Evolutionary conservation across 331 rosid species (phyloP), one percentile per base, ranked within the genome.

Genomic region (Quercus lobata): DNA sequence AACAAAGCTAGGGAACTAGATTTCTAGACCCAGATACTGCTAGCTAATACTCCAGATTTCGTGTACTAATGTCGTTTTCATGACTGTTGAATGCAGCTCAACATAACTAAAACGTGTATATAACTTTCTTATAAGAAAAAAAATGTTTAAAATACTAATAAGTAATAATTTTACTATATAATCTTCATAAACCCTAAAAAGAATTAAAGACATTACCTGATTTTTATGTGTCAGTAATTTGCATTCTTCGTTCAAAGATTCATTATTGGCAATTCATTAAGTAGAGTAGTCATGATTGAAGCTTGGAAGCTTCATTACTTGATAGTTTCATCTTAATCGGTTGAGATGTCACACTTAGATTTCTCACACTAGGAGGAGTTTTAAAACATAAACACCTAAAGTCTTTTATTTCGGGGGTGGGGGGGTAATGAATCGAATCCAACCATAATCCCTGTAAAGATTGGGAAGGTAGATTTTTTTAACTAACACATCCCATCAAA

Each of bases 281-380:
- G 54, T 46, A 12, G 54, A 46, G 54, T 10, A 46, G 54, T 27
- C 3, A 27, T n/a, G 16, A 7, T 25, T 27, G 16, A 14, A 62
- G 5, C 8, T 6, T 61, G 19, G 54, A 62, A 7, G 17, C 14
- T 5, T 25, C 29, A 0, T 80, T 3, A 63, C 52, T 25, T 57
- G 77, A 30, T 8, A 29, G 19, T 66, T 58, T 73, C 37, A 14
- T 76, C 72, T 82, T 7, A 19, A 35, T 80, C 37, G 44, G 90
- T 89, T 85, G 82, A 66, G 71, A 62, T 61, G 89, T 91, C 89
- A 53, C 55, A 17, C 5, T 78, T 46, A 73, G 61, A 73, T 78
- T 82, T 37, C 21, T 1, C 70, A 69, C 57, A 5, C 72, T 27
- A 37, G 4, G 11, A 25, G 34, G 75, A 71, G 57, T 54, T 76